These are phyloP conservation scores for Grosmannia huntii DNA, from an alignment of 2,329 filamentous ascomycete species.

Conservation along the genomic window DNA sequence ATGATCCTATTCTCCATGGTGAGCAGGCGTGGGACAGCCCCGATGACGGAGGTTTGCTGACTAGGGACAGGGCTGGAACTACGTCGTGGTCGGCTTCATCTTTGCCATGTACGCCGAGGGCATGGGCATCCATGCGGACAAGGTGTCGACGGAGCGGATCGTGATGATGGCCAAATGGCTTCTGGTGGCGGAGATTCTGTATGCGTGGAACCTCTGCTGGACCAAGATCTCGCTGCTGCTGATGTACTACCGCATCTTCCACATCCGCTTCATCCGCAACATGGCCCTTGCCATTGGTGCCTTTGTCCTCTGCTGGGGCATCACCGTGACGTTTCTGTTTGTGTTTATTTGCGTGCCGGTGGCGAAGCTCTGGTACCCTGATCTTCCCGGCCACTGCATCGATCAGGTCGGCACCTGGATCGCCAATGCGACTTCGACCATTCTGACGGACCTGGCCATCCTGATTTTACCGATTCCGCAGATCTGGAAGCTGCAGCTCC, in stretches of 20 bases:
- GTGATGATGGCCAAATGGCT: slow-evolving; percentile 33
- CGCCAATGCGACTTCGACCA: slow-evolving; percentile 32
- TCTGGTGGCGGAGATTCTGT: slow-evolving; percentile 33
- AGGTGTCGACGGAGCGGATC: slow-evolving; percentile 22
- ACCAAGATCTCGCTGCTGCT: slow-evolving; percentile 37
- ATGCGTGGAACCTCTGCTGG: slow-evolving; percentile 33
- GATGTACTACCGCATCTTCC: slow-evolving; percentile 42
- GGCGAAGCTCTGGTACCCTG: slow-evolving; percentile 33
- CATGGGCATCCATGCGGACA: slow-evolving; percentile 33
- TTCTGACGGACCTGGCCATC: slow-evolving; percentile 33
- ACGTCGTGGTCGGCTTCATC: slow-evolving; percentile 32
- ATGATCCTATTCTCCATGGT: slow-evolving; percentile 36
- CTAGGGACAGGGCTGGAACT: slow-evolving; percentile 24
- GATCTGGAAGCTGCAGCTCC: slow-evolving; percentile 32
- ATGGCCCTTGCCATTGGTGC: slow-evolving; percentile 26
- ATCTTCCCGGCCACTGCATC: slow-evolving; percentile 32
- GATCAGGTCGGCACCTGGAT: slow-evolving; percentile 37
- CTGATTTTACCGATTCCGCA: slow-evolving; percentile 29
- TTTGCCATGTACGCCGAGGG: slow-evolving; percentile 32
- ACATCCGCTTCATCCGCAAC: slow-evolving; percentile 27
- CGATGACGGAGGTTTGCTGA: too few species aligned
- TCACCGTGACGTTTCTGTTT: slow-evolving; percentile 34
- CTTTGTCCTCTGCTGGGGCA: slow-evolving; percentile 33
- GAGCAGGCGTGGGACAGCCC: slow-evolving; percentile 5
- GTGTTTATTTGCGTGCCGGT: slow-evolving; percentile 40